Base-by-base conservation (phyloP, 2,329 filamentous ascomycete genomes). In the Alternaria gansuensis region DNA sequence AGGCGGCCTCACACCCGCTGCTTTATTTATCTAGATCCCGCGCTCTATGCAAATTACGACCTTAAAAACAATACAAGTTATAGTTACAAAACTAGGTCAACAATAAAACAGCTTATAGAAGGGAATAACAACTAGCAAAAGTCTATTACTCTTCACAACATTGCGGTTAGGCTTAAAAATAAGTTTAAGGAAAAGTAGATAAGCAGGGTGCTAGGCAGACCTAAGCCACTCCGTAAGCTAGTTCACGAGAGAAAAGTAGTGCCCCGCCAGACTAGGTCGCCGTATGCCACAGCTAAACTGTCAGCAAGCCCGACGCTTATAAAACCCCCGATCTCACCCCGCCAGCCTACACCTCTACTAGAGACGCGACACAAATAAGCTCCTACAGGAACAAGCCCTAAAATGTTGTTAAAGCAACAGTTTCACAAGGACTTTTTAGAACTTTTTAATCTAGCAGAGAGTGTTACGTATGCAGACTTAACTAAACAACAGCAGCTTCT, bases 21-120 rank as follows among this genome's bases (percentile, higher is more conserved):
- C 41, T 57, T 60, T 21, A 29, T 65, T 14, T 61, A 57, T 52
- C 52, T 65, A 14, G 28, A 61, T 41, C 49, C 54, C 9, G n/a
- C 6, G 5, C 36, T 57, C 8, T 65, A 65, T 53, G 4, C 2
- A 44, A 2, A 26, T 4, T 61, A 61, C 34, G 17, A 43, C 6
- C 4, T 65, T 40, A n/a, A 59, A 9, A 63, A 65, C 33, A 61
- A 44, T 3, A 54, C 29, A 4, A 24, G 49, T 23, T 63, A 43
- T 3, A 65, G 63, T 23, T 31, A 65, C 17, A 40, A 65, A 57
- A 65, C 63, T 54, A 55, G 45, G 26, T 52, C 37, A 46, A 65
- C 23, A n/a, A 61, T 65, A 3, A 60, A 62, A 51, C 46, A 23
- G n/a, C 24, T 59, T 21, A 45, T 37, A 36, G 48, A 54, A 49